Evolutionary conservation across 805 yeast species (phyloP), one percentile per base, ranked within the genome.

Genomic region (Wickerhamiella australiensis): DNA sequence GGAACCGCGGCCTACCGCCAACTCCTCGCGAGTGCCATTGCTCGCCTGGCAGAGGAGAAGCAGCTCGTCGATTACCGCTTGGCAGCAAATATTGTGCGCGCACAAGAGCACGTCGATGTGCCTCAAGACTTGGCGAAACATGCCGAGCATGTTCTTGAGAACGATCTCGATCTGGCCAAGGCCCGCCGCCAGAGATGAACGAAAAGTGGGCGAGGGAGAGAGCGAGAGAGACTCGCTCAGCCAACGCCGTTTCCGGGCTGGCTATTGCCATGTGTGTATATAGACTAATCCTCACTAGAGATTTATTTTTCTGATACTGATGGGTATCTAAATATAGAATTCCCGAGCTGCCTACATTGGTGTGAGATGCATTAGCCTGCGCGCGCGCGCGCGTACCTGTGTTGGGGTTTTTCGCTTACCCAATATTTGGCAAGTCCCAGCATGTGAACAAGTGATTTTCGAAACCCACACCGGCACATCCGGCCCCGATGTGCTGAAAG

Each of bases 61-160:
- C 13, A 42, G 5, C 20, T 47, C 9, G 22, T 58, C 17, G 61
- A 58, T 47, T 53, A 47, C 31, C 44, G 54, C 1, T 35, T 58
- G 22, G 60, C 58, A 11, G 36, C 20, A 20, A 49, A 47, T 17
- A 45, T 47, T 5, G 22, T 31, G 42, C 12, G 22, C 2, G 33
- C 54, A 11, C 50, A 21, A 13, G 25, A 31, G 31, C 44, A 49
- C 8, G 33, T 42, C 15, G 47, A 44, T 15, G 25, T 35, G n/a
- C 38, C 49, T 7, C 17, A 51, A 5, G 53, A 41, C 27, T 47
- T 57, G 26, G 42, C 42, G 11, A 41, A 45, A 36, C 12, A 5
- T 3, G 36, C 43, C 12, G 26, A 33, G 38, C 26, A 22, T 20
- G 36, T 35, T 8, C 26, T 26, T 21, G 21, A 22, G 22, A n/a